Evolutionary conservation across 1,284 basidiomycete species (phyloP), one percentile per base, ranked within the genome.

Genomic region (Malassezia sp.): DNA sequence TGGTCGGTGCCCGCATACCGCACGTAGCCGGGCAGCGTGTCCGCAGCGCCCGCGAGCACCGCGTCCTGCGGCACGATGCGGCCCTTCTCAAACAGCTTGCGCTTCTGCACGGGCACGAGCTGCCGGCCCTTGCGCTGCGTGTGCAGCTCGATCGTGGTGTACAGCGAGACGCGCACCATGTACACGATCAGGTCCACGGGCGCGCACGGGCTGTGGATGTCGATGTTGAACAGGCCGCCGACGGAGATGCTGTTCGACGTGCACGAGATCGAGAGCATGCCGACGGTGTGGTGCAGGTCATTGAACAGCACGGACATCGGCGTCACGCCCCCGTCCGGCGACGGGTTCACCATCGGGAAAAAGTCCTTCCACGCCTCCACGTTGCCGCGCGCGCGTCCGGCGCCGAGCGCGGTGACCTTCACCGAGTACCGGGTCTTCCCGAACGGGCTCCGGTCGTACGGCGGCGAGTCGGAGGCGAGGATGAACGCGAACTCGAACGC

Each of bases 401-500:
- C 67, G 18, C 65, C 65, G 20, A 66, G 52, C 18, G 61, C 67
- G 12, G 65, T 65, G 6, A 63, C 67, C 41, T 67, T 70, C 54
- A 70, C 59, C 38, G 59, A 53, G 50, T 67, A 70, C n/a, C 66
- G 49, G 2, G 67, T 60, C 12, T 64, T 38, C 23, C 67, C 67
- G 23, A 57, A 68, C 4, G 65, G 60, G 6, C 59, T 63, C 20
- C 67, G 58, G 38, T 68, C 65, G 51, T 70, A 70, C 3, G 66
- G 63, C 11, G 67, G 60, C 15, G 58, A 53, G 40, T 67, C 60
- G 27, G 65, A 57, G 1, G 63, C 63, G 14, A 70, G 54, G 42
- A 68, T 70, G 30, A 70, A 70, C 9, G 67, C 65, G 36, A 67
- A 70, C 27, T 70, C 67, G 28, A 70, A 70, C n/a, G 63, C 63